Conservation (phyloP, 306 rosid species). For the Aeschynomene evenia region DNA sequence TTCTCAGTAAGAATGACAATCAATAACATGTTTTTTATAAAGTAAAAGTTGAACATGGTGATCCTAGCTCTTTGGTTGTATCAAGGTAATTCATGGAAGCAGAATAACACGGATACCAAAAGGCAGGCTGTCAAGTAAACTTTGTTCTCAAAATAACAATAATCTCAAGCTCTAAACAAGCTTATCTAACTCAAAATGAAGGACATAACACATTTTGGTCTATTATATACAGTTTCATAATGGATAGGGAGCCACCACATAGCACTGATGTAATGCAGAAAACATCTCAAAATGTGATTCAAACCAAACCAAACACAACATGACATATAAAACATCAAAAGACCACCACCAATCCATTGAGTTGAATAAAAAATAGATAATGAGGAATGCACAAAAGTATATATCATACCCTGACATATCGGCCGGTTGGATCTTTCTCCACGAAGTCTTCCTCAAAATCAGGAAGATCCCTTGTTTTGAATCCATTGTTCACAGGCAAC, state of each 20-base stretch:
- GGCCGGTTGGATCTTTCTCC: conserved; percentile 76
- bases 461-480: conserved; percentile 30
- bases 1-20: neutral
- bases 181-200: too few species aligned
- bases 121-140: neutral
- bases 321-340: neutral
- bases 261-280: neutral
- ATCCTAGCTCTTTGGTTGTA: neutral
- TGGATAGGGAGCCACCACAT: neutral
- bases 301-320: neutral
- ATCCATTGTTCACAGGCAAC: conserved; percentile 19
- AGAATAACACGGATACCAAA: neutral
- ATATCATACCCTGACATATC: conserved; percentile 66
- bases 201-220: too few species aligned
- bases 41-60: neutral
- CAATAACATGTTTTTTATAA: neutral
- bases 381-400: neutral
- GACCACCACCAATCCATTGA: neutral
- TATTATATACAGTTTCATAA: too few species aligned
- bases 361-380: neutral
- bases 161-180: too few species aligned
- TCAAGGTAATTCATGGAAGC: neutral
- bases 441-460: conserved; percentile 36
- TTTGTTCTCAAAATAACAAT: neutral
- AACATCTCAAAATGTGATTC: neutral